Base-by-base conservation (phyloP, 177 flowering plant genomes). In the Telopea speciosissima region DNA sequence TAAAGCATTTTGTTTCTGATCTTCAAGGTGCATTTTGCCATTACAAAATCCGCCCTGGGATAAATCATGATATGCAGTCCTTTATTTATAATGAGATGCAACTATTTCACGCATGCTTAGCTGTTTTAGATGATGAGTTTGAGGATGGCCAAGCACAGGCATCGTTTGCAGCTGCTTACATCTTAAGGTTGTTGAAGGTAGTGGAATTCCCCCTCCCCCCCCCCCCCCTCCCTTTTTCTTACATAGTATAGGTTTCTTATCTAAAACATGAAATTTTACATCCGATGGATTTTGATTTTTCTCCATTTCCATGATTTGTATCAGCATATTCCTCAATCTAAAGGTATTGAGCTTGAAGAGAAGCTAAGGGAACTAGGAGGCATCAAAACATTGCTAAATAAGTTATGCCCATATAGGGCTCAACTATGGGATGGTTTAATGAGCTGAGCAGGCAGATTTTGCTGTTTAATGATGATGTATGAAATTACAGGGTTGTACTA, bases 181-280 rank as follows among this genome's bases (percentile, higher is more conserved):
- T 88, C 14, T 65, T 89, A 65, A 91, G 97, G 96, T 73, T 93
- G 73, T 68, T 75, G 17, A 85, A 81, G 97, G 97, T n/a, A 79
- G 49, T 49, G 36, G 9, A 63, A 24, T 54, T 56, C 54, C 28
- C 8, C 42, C 25, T 54, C 21, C 45, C 12, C 25, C 58, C n/a
- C n/a, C 31, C 31, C 4, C 31, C 4, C 31, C 31, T 4, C 31
- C 31, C 31, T 28, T 28, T 28, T 28, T 28, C 31, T 44, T 13
- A 19, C 33, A 24, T 5, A 1, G 1, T 23, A 44, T 31, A 1
- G 4, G 33, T 44, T 66, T 42, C 11, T 23, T 24, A 21, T 24
- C 1, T 3, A 44, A 44, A 49, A 49, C 54, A 49, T 49, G 54
- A 49, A 49, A 12, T 11, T 49, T 12, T 58, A 0, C 22, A 3